phyloP scores from a whole-genome alignment of 2,329 filamentous ascomycete species.

The Zymoseptoria crescenta region DNA sequence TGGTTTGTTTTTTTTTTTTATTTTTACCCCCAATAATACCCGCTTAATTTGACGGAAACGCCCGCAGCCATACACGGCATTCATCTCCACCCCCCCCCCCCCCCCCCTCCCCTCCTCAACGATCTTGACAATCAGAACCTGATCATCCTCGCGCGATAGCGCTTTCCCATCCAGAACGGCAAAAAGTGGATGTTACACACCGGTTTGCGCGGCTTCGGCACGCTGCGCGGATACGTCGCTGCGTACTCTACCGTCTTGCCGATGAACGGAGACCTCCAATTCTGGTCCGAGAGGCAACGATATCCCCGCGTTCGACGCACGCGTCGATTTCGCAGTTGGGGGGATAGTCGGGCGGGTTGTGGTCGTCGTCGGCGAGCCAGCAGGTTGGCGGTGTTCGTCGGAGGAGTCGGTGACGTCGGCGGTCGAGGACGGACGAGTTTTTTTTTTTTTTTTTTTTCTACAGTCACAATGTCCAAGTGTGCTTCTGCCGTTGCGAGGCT shows the following conservation, averaged over 20 bases:
- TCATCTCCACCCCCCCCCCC: background rate
- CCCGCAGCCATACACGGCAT: background rate
- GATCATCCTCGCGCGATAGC: background rate
- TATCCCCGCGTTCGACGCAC: background rate
- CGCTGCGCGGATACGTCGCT: slow-evolving; percentile 1
- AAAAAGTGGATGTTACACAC: slow-evolving; percentile 2
- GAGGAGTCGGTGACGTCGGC: no score
- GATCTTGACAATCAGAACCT: background rate
- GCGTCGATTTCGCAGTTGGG: background rate
- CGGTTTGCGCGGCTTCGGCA: slow-evolving; percentile 2
- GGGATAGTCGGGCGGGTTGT: background rate
- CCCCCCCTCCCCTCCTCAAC: background rate
- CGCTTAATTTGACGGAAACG: background rate
- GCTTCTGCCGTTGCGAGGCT: background rate
- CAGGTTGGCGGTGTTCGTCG: no score
- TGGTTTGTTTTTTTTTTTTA: no score
- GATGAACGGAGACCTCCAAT: slow-evolving; percentile 5
- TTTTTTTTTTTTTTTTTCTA: no score
- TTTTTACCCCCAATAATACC: background rate
- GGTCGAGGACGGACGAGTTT: no score
- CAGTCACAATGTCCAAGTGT: no score
- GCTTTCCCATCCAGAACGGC: background rate
- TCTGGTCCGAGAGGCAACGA: background rate
- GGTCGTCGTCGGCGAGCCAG: slow-evolving; percentile 3
- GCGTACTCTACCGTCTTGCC: slow-evolving; percentile 2